Conservation (phyloP, 1,284 basidiomycete genomes). For the Sporisorium exsertum region DNA sequence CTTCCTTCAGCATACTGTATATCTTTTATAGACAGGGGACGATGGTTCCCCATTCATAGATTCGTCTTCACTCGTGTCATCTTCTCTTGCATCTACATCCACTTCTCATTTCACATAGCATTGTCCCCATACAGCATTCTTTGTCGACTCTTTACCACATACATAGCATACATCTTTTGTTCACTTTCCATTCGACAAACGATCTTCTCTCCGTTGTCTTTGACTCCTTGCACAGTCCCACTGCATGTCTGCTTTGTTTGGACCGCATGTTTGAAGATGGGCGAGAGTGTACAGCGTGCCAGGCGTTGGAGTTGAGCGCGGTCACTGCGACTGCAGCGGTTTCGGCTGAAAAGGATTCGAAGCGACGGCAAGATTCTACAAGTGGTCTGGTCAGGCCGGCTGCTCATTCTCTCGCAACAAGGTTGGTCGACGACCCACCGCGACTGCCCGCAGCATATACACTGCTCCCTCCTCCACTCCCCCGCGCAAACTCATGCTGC, state of each 20-base stretch:
- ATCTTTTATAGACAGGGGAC: not conserved
- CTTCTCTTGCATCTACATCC: not conserved
- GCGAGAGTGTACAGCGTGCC: too few relatives aligned
- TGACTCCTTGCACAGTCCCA: too few relatives aligned
- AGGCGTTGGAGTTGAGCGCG: too few relatives aligned
- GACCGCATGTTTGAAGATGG: too few relatives aligned
- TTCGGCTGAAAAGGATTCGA: too few relatives aligned
- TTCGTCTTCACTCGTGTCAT: not conserved
- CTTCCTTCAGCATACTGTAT: not conserved
- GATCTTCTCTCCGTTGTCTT: too few relatives aligned
- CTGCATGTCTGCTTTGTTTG: too few relatives aligned
- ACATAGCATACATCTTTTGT: not conserved
- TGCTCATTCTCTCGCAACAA: too few relatives aligned
- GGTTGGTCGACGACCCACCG: slow-evolving; percentile 23
- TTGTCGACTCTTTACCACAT: not conserved
- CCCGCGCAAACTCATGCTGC: slow-evolving; percentile 23
- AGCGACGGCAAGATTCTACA: too few relatives aligned
- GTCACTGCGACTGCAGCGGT: too few relatives aligned
- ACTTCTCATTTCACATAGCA: not conserved
- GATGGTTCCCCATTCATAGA: not conserved
- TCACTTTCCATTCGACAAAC: too few relatives aligned
- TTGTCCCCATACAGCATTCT: slow-evolving; percentile 4
- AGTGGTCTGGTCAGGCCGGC: too few relatives aligned
- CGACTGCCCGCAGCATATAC: slow-evolving; percentile 33
- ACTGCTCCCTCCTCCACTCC: not conserved